Percentiles rank a stretch among this genome's conserved stretches.
phyloP scores from a whole-genome alignment of 805 yeast species.

The Isabelozyma pseudorhagii region DNA sequence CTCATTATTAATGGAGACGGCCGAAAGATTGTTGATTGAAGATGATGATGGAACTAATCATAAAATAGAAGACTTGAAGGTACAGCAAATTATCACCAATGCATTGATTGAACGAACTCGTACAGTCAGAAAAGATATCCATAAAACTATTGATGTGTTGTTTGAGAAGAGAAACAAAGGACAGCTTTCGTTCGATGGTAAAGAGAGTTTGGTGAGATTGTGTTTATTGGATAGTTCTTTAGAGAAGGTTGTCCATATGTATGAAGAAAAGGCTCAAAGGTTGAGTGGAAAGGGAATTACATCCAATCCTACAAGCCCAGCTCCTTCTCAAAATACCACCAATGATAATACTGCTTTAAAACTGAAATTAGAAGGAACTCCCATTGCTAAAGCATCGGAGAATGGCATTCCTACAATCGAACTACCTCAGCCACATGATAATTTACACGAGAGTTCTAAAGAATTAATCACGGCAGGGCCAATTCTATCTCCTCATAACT shows the following conservation, averaged over 20 bases:
- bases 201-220: constrained; percentile 50
- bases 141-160: constrained; percentile 47
- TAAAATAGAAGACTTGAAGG: constrained; percentile 31
- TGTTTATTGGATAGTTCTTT: constrained; percentile 54
- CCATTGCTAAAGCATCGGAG: neutral
- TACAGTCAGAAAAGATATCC: constrained; percentile 49
- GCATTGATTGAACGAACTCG: constrained; percentile 52
- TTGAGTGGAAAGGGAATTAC: neutral
- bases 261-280: constrained; percentile 37
- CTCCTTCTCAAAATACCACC: neutral
- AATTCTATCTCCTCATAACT: constrained; percentile 44
- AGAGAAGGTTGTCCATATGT: constrained; percentile 50
- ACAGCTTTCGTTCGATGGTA: constrained; percentile 49
- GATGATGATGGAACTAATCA: constrained; percentile 25
- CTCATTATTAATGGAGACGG: constrained; percentile 67
- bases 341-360: neutral
- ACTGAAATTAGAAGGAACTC: neutral
- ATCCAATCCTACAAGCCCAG: neutral
- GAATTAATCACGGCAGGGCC: constrained; percentile 54
- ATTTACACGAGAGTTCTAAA: constrained; percentile 47
- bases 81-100: constrained; percentile 44
- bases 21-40: constrained; percentile 56
- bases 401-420: neutral
- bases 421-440: constrained; percentile 14
- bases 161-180: constrained; percentile 47